These are phyloP conservation scores for Cercis canadensis DNA, from an alignment of 306 rosid species.

Conservation along the genomic window DNA sequence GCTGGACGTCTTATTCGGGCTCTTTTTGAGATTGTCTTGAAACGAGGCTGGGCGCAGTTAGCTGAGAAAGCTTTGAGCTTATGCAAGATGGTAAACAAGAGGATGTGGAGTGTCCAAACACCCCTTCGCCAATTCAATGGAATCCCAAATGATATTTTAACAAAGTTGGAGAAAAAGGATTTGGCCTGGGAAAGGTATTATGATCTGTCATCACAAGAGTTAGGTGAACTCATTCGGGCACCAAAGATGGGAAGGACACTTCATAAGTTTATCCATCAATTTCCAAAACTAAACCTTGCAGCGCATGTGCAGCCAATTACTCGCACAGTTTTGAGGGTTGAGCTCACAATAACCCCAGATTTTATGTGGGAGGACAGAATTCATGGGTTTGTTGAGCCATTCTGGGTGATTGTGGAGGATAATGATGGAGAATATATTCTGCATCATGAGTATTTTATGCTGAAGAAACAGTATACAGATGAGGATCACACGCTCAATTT, in stretches of 20 bases:
- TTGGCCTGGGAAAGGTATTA: conserved; percentile 96
- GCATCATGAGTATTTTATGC: conserved; percentile 86
- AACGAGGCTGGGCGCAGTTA: conserved; percentile 95
- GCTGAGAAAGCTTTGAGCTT: conserved; percentile 92
- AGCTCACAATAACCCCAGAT: conserved; percentile 89
- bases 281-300: conserved; percentile 89
- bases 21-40: conserved; percentile 89
- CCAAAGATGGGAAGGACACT: conserved; percentile 91
- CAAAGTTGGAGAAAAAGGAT: conserved; percentile 90
- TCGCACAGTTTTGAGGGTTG: conserved; percentile 87
- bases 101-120: conserved; percentile 97
- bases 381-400: conserved; percentile 94
- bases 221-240: conserved; percentile 84
- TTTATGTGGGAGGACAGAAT: conserved; percentile 94
- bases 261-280: conserved; percentile 84
- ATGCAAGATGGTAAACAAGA: conserved; percentile 88
- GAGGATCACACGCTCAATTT: conserved; percentile 92
- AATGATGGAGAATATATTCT: conserved; percentile 86
- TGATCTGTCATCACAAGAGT: conserved; percentile 92
- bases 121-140: conserved; percentile 92
- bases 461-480: conserved; percentile 85
- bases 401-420: conserved; percentile 98
- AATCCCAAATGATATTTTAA: conserved; percentile 67
- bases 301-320: conserved; percentile 99
- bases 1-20: conserved; percentile 98